Evolutionary conservation across 805 yeast species (phyloP).

Genomic region (Wickerhamomyces mucosus): DNA sequence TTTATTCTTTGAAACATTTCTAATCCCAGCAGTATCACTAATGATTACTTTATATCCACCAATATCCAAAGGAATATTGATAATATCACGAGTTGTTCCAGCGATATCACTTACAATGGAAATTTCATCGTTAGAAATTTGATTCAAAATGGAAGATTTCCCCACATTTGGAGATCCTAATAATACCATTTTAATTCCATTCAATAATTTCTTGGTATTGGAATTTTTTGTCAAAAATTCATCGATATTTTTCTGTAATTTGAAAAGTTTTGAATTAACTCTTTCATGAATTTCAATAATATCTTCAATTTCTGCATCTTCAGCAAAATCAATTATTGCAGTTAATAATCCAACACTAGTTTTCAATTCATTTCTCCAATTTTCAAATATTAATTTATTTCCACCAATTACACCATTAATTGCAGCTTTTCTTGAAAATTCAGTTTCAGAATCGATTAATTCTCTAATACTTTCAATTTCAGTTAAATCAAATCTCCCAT

Average conservation of each 20-base stretch:
- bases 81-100: constrained; percentile 88
- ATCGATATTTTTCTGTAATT: constrained; percentile 36
- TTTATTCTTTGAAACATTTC: constrained; percentile 31
- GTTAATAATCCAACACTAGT: constrained; percentile 65
- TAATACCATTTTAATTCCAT: constrained; percentile 66
- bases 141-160: constrained; percentile 76
- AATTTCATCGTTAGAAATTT: constrained; percentile 67
- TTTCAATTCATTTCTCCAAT: constrained; percentile 64
- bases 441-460: constrained; percentile 90
- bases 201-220: constrained; percentile 51
- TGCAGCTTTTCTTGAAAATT: constrained; percentile 71
- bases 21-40: constrained; percentile 91
- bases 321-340: constrained; percentile 91
- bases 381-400: constrained; percentile 40
- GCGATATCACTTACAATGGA: constrained; percentile 88
- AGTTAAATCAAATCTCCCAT: constrained; percentile 76
- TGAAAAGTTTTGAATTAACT: constrained; percentile 35
- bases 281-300: constrained; percentile 39
- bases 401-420: constrained; percentile 65
- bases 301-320: constrained; percentile 78
- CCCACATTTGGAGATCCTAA: constrained; percentile 97
- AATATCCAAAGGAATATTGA: constrained; percentile 74
- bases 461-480: constrained; percentile 87
- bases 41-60: constrained; percentile 75
- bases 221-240: constrained; percentile 34